Percentiles rank a stretch among this genome's conserved stretches.
These are phyloP conservation scores for Xerophyta viscosa DNA, from an alignment of 106 monocot species.

Conservation along the genomic window DNA sequence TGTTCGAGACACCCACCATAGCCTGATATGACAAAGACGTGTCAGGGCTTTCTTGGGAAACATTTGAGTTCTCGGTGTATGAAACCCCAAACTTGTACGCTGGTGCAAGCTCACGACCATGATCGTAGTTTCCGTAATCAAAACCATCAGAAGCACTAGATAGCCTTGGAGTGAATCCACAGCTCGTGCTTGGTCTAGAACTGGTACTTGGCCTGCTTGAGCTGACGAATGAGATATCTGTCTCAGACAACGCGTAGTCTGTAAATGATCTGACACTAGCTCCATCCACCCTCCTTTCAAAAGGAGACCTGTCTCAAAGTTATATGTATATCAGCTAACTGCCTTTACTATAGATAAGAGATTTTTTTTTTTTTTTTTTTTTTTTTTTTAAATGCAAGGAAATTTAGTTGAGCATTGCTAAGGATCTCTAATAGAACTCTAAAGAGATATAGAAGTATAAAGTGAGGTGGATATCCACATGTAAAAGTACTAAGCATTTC, in stretches of 20 bases:
- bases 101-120: not conserved
- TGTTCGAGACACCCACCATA: constrained; percentile 7
- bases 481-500: too few relatives aligned
- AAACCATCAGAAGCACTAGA: constrained; percentile 17
- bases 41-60: constrained; percentile 2
- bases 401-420: too few relatives aligned
- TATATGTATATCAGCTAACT: not conserved
- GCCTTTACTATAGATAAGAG: not conserved
- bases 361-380: too few relatives aligned
- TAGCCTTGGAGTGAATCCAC: constrained; percentile 1
- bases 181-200: constrained; percentile 18
- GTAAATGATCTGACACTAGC: constrained; percentile 12
- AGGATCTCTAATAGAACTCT: too few relatives aligned
- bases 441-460: too few relatives aligned
- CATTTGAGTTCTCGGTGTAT: constrained; percentile 16
- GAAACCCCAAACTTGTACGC: constrained; percentile 10
- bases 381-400: too few relatives aligned
- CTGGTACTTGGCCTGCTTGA: constrained; percentile 42
- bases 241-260: constrained; percentile 21
- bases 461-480: too few relatives aligned
- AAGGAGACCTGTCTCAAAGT: constrained; percentile 46
- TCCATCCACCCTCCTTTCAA: constrained; percentile 17
- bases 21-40: constrained; percentile 19
- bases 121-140: constrained; percentile 1
- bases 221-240: constrained; percentile 63